These are phyloP conservation scores for Catunica adiposa DNA, from an alignment of 2,329 filamentous ascomycete genomes.

Conservation along the genomic window DNA sequence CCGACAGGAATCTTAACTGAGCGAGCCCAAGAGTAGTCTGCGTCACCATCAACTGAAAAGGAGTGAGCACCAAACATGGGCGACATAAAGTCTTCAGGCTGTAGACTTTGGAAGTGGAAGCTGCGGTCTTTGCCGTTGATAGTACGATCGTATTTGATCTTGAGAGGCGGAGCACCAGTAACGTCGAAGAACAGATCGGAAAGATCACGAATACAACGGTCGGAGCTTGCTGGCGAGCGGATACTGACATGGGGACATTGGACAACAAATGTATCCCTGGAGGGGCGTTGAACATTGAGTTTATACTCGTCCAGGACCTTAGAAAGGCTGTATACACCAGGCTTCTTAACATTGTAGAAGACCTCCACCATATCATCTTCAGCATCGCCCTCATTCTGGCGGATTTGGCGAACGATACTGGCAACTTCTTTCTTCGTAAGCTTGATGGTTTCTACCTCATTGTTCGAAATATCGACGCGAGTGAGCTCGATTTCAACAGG, in stretches of 20 bases:
- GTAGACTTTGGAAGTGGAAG: constrained; percentile 83
- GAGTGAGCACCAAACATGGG: constrained; percentile 51
- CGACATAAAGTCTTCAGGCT: constrained; percentile 71
- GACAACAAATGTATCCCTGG: constrained; percentile 68
- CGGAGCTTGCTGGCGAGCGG: constrained; percentile 40
- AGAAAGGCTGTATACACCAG: constrained; percentile 70
- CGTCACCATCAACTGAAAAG: constrained; percentile 41
- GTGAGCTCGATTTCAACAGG: constrained; percentile 80
- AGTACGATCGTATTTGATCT: constrained; percentile 78
- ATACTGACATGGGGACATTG: constrained; percentile 68
- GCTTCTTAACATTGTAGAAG: constrained; percentile 62
- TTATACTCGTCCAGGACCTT: constrained; percentile 88
- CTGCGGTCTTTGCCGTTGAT: constrained; percentile 72
- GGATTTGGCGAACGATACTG: constrained; percentile 51
- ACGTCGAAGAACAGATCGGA: constrained; percentile 75
- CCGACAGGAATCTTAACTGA: constrained; percentile 60
- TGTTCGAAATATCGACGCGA: constrained; percentile 69
- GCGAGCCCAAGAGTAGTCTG: constrained; percentile 60
- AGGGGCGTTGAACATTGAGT: constrained; percentile 67
- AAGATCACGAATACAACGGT: constrained; percentile 72
- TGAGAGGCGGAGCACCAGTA: constrained; percentile 74
- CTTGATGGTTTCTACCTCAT: constrained; percentile 62
- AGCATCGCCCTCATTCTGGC: constrained; percentile 49
- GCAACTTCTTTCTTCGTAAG: constrained; percentile 59
- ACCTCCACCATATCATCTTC: constrained; percentile 46